These are phyloP conservation scores for Populus trichocarpa DNA, from an alignment of 441 rosid species.

Conservation along the genomic window DNA sequence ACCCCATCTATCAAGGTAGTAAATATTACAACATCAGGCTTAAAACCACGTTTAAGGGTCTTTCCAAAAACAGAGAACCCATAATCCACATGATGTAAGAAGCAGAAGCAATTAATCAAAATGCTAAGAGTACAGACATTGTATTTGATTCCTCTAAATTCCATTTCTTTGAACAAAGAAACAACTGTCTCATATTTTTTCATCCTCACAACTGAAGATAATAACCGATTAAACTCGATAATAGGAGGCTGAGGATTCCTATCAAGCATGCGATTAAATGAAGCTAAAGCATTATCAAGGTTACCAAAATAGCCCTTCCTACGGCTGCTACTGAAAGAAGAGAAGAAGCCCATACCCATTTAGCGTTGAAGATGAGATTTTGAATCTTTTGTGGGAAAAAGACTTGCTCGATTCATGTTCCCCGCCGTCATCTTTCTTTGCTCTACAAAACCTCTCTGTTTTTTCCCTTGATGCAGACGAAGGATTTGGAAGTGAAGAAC, in stretches of 20 bases:
- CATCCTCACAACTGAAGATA: neutral
- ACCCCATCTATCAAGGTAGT: slow-evolving; percentile 26
- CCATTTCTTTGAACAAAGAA: neutral
- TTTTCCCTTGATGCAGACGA: neutral
- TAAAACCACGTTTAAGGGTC: slow-evolving; percentile 19
- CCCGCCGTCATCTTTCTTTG: neutral
- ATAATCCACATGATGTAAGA: slow-evolving; percentile 8
- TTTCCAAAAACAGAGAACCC: slow-evolving; percentile 27
- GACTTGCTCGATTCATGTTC: neutral
- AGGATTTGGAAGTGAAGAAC: neutral
- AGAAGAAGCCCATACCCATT: neutral
- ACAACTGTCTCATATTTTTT: neutral
- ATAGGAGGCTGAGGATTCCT: neutral
- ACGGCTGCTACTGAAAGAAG: neutral
- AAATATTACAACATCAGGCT: slow-evolving; percentile 21
- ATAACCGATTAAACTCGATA: neutral
- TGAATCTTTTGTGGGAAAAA: neutral
- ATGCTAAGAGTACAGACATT: slow-evolving; percentile 15
- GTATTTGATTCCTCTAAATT: neutral
- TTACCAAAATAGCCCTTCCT: neutral
- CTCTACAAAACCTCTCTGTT: neutral
- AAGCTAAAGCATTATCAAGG: neutral
- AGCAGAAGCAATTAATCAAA: slow-evolving; percentile 28
- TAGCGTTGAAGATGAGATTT: neutral
- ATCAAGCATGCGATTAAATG: neutral